Base-by-base conservation (phyloP, 805 yeast species). In the Saccharomycopsis sp. region DNA sequence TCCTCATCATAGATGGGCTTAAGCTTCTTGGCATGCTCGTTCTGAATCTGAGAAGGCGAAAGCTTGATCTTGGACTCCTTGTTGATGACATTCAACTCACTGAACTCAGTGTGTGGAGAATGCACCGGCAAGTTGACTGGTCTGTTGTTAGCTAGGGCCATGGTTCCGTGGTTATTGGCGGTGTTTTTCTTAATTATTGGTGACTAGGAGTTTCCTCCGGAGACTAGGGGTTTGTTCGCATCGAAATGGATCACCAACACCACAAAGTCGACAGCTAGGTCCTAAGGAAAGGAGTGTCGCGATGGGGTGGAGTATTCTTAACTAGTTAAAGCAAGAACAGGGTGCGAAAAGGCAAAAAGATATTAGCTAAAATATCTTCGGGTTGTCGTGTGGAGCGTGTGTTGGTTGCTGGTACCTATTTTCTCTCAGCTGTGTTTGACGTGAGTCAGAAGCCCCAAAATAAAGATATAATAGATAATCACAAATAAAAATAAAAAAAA, bases 51-150 rank as follows among this genome's bases (percentile, higher is more conserved):
- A 14, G 60, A 54, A 9, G 56, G 59, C 15, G 60, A 57, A 12
- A 57, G 29, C 50, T 55, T 55, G 34, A 58, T 55, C 29, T 58
- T 58, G 20, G 58, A 55, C 12, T 54, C 34, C 22, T 19, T 14
- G 19, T 42, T 57, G 24, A 57, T 14, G 12, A 44, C 49, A 19
- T 38, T 47, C 15, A 58, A 52, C 23, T 58, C 61, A 17, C 22
- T 52, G 29, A 58, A 58, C 56, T 55, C 60, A 1, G 60, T 57
- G 41, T 57, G 58, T 1, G 61, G 61, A 29, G 61, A 58, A 38
- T 58, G 61, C 17, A 58, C 58, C 24, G 55, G 58, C 38, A 58
- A 54, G 22, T 55, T 54, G n/a, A 53, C 56, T 5, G 59, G 56
- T 17, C 59, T 41, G 7, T 47, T 47, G 35, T 56, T 56, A 5